Percentiles rank a stretch among this genome's conserved stretches.
Evolutionary conservation across 2,329 filamentous ascomycete species (phyloP).

Genomic region (Alternaria ethzedia): DNA sequence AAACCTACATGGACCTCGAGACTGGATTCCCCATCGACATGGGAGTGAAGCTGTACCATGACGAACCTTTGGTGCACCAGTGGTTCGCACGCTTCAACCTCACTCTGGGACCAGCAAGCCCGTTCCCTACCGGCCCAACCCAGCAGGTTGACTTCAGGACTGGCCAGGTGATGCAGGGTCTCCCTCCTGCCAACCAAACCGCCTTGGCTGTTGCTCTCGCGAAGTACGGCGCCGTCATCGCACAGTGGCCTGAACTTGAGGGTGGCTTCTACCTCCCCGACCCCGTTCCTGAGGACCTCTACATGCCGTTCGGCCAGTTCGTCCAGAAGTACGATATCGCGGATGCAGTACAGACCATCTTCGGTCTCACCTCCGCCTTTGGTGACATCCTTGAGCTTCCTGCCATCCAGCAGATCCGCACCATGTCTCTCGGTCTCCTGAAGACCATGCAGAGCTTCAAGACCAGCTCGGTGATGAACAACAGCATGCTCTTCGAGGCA

Average conservation of each 20-base stretch:
- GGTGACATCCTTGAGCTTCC: constrained; percentile 52
- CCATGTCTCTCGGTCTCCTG: constrained; percentile 9
- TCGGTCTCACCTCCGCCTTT: constrained; percentile 7
- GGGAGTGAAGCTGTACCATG: constrained; percentile 48
- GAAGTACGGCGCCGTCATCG: constrained; percentile 35
- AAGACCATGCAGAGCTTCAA: constrained; percentile 10
- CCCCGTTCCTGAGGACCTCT: constrained; percentile 55
- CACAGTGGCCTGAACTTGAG: constrained; percentile 20
- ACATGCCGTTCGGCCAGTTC: constrained; percentile 59
- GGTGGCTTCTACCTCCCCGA: constrained; percentile 54
- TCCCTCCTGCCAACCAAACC: constrained; percentile 13
- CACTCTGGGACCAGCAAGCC: background rate
- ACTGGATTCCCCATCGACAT: constrained; percentile 42
- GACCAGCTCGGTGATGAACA: constrained; percentile 22
- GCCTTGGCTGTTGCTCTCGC: constrained; percentile 17
- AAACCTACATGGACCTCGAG: constrained; percentile 53
- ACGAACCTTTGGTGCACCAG: constrained; percentile 47
- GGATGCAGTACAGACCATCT: constrained; percentile 51
- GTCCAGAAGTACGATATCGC: constrained; percentile 56
- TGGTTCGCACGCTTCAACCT: constrained; percentile 21
- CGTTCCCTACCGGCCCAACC: background rate
- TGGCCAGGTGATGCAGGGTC: constrained; percentile 16
- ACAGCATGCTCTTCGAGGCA: constrained; percentile 30
- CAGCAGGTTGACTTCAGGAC: constrained; percentile 41
- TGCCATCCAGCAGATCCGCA: constrained; percentile 41